These are phyloP conservation scores for Ochetophila trinervis DNA, from an alignment of 306 rosid species.

Conservation along the genomic window DNA sequence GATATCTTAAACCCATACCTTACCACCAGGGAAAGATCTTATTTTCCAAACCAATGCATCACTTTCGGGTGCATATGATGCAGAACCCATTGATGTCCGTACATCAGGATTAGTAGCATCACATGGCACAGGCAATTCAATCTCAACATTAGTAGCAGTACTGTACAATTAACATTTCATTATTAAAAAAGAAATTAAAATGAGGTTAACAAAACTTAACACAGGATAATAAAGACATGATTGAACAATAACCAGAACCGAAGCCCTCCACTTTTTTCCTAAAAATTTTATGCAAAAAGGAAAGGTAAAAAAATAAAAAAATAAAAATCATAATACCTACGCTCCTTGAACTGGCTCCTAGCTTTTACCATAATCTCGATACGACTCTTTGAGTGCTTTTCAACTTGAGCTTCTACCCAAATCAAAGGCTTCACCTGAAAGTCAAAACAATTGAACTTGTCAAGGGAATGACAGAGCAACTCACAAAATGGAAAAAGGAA, in stretches of 20 bases:
- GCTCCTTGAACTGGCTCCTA: slow-evolving; percentile 98
- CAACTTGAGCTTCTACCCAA: slow-evolving; percentile 98
- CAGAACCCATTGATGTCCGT: slow-evolving; percentile 98
- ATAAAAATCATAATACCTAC: slow-evolving; percentile 52
- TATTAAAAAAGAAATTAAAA: slow-evolving; percentile 25
- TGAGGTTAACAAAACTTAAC: slow-evolving; percentile 5
- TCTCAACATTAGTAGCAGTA: slow-evolving; percentile 95
- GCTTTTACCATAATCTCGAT: slow-evolving; percentile 91
- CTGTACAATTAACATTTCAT: slow-evolving; percentile 42
- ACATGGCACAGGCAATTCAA: slow-evolving; percentile 82
- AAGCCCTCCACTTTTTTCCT: slow-evolving; percentile 12
- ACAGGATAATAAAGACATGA: slow-evolving; percentile 18
- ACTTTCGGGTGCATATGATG: slow-evolving; percentile 90
- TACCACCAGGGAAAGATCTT: slow-evolving; percentile 97
- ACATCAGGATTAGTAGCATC: slow-evolving; percentile 91
- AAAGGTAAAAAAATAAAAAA: not conserved
- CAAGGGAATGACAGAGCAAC: not conserved
- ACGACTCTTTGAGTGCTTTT: slow-evolving; percentile 94
- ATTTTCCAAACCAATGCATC: slow-evolving; percentile 94
- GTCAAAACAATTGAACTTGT: slow-evolving; percentile 2
- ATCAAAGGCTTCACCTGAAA: slow-evolving; percentile 87
- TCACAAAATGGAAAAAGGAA: not conserved
- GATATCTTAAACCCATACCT: slow-evolving; percentile 47
- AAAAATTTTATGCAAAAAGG: not conserved
- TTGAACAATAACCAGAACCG: slow-evolving; percentile 14